Conservation (phyloP, 2,329 filamentous ascomycete species). For the Lasiodiplodia sp. region DNA sequence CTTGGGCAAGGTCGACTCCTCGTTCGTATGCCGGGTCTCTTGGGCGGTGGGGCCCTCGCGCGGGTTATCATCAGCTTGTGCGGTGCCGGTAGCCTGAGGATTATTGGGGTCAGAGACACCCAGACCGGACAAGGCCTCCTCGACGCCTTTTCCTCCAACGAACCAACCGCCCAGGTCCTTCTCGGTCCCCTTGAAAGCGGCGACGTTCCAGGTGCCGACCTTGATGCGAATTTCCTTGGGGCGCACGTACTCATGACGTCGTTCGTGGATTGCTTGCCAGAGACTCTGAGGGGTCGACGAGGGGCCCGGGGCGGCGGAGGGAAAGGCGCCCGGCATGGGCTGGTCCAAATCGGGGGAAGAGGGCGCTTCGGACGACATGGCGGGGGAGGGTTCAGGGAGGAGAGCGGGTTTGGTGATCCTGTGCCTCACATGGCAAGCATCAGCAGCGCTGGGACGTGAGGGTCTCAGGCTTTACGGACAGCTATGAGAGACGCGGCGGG, state of each 20-base stretch:
- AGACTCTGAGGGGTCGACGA: constrained; percentile 55
- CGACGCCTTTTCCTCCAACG: constrained; percentile 74
- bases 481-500: neutral
- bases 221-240: constrained; percentile 81
- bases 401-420: neutral
- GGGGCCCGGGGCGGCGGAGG: constrained; percentile 36
- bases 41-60: constrained; percentile 57
- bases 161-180: constrained; percentile 92
- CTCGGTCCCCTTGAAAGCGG: constrained; percentile 81
- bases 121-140: constrained; percentile 67
- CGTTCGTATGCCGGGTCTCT: constrained; percentile 54
- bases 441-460: neutral
- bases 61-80: constrained; percentile 34
- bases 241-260: constrained; percentile 80
- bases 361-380: constrained; percentile 38
- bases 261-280: constrained; percentile 69
- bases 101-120: constrained; percentile 39
- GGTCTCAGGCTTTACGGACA: constrained; percentile 1
- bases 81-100: constrained; percentile 35
- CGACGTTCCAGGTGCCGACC: constrained; percentile 95
- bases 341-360: constrained; percentile 48
- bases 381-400: neutral
- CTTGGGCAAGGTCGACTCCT: constrained; percentile 52
- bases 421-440: constrained; percentile 22
- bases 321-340: constrained; percentile 59